Evolutionary conservation across 306 rosid genomes (phyloP).

Genomic region (Phaseolus lunatus): DNA sequence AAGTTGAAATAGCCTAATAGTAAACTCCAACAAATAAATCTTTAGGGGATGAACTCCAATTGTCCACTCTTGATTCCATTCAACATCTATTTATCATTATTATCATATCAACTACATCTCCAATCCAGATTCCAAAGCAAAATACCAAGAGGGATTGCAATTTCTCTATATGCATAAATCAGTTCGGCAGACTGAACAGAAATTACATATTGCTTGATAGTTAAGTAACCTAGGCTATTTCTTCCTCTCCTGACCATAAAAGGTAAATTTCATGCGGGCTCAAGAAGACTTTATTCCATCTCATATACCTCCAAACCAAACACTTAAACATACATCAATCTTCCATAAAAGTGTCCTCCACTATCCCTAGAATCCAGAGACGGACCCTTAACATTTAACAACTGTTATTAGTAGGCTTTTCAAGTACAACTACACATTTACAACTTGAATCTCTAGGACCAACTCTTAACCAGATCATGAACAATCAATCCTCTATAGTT

Average conservation of each 20-base stretch:
- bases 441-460: conserved; percentile 10
- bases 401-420: too few relatives aligned
- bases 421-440: not conserved
- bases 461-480: conserved; percentile 27
- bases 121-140: not conserved
- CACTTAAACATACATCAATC: not conserved
- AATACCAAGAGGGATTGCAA: conserved; percentile 1
- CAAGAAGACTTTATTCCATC: conserved; percentile 1
- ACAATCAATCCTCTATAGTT: not conserved
- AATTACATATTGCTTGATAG: not conserved
- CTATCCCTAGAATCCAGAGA: not conserved
- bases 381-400: not conserved
- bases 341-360: not conserved
- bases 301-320: conserved; percentile 7
- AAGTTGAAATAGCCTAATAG: conserved; percentile 14
- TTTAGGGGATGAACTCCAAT: conserved; percentile 14
- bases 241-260: not conserved
- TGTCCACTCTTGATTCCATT: not conserved
- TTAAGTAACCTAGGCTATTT: conserved; percentile 21
- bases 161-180: not conserved
- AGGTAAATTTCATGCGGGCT: not conserved
- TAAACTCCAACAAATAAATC: conserved; percentile 11
- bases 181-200: not conserved
- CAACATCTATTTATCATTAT: not conserved
- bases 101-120: not conserved